These are phyloP conservation scores for Angomonas ambiguus DNA, from an alignment of 208 protist genomes.

Conservation along the genomic window DNA sequence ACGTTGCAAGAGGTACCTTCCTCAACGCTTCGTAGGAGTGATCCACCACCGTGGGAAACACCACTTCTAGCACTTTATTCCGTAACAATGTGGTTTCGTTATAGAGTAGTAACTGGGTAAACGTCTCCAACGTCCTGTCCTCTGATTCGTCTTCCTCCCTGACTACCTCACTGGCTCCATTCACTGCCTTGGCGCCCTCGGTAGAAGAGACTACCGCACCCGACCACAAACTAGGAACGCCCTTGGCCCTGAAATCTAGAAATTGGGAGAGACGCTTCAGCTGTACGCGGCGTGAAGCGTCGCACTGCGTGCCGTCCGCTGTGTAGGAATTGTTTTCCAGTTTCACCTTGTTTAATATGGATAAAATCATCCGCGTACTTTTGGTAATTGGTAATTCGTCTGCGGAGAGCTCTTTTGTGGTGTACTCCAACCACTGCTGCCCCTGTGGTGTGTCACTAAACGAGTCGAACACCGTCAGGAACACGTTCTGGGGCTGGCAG, in stretches of 20 bases:
- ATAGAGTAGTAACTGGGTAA: not conserved
- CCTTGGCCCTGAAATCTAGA: not conserved
- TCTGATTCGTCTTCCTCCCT: not conserved
- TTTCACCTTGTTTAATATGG: not conserved
- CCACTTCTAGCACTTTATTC: not conserved
- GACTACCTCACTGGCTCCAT: no score
- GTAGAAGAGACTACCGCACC: no score
- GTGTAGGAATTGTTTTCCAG: not conserved
- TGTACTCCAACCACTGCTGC: no score
- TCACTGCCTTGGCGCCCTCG: no score
- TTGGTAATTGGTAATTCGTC: not conserved
- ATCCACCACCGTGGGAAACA: not conserved
- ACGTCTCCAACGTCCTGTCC: not conserved
- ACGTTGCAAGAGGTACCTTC: not conserved
- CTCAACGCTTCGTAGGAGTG: no score
- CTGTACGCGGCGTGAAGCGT: not conserved
- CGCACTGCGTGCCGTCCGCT: no score
- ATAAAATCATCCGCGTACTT: not conserved
- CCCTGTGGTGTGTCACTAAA: no score
- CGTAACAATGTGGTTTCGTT: not conserved
- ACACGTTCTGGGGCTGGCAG: not conserved
- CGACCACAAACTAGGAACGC: no score
- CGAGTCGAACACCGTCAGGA: not conserved
- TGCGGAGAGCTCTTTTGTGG: no score
- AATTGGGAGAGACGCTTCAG: not conserved